Conservation (phyloP, 805 yeast species). For the Deakozyma indianensis region DNA sequence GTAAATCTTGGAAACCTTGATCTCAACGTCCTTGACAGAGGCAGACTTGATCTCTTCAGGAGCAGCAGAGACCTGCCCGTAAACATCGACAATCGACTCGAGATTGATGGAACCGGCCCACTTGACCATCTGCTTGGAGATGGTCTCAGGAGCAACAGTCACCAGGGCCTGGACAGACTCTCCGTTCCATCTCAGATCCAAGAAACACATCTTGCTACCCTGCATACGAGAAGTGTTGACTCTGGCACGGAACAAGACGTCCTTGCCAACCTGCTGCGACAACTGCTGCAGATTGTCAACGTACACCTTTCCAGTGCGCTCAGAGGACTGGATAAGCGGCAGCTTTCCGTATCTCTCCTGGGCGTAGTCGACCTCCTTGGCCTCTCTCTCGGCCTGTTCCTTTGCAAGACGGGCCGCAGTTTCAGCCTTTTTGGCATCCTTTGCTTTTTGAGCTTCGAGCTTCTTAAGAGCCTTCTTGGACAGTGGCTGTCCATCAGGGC, state of each 20-base stretch:
- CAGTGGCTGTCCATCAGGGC: slow-evolving; percentile 72
- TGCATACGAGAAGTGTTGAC: slow-evolving; percentile 88
- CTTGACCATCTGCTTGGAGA: slow-evolving; percentile 92
- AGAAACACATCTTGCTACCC: slow-evolving; percentile 86
- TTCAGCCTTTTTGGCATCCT: slow-evolving; percentile 85
- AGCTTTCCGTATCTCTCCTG: slow-evolving; percentile 78
- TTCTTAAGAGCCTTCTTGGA: slow-evolving; percentile 93
- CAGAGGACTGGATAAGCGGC: slow-evolving; percentile 66
- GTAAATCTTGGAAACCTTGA: slow-evolving; percentile 57
- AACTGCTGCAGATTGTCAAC: slow-evolving; percentile 32
- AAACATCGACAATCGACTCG: slow-evolving; percentile 85
- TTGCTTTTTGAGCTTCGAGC: slow-evolving; percentile 83
- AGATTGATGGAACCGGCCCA: slow-evolving; percentile 79
- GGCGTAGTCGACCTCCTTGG: slow-evolving; percentile 74
- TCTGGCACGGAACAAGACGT: slow-evolving; percentile 83
- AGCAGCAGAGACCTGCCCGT: slow-evolving; percentile 71
- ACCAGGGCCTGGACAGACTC: slow-evolving; percentile 72
- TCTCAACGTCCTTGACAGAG: slow-evolving; percentile 81
- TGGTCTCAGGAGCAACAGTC: slow-evolving; percentile 53
- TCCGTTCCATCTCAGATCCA: slow-evolving; percentile 84
- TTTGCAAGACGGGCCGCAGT: slow-evolving; percentile 76
- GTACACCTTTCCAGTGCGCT: slow-evolving; percentile 55
- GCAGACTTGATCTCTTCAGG: slow-evolving; percentile 82
- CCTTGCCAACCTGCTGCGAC: slow-evolving; percentile 55
- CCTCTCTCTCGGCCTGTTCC: slow-evolving; percentile 69